These are phyloP conservation scores for Eutrema heterophyllum DNA, from an alignment of 345 rosid genomes.

Conservation along the genomic window DNA sequence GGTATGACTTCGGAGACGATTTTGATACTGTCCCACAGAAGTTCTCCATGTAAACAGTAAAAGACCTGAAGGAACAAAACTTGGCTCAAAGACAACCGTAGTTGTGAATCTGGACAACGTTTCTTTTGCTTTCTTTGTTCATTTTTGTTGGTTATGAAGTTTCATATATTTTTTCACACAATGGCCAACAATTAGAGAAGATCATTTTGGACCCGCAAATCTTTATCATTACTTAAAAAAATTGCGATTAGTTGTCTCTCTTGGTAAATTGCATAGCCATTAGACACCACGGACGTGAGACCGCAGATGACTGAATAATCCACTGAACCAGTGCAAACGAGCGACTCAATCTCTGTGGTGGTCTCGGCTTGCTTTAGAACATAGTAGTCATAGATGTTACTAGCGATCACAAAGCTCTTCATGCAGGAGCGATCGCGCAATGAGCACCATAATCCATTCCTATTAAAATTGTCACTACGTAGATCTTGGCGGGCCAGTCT, in stretches of 20 bases:
- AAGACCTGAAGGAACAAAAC: neutral
- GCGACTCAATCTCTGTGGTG: too few species aligned
- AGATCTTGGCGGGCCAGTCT: too few species aligned
- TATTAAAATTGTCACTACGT: too few species aligned
- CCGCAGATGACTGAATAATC: too few species aligned
- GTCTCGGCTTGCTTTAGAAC: too few species aligned
- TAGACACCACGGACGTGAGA: too few species aligned
- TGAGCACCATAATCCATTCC: too few species aligned
- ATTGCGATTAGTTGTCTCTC: neutral
- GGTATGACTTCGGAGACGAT: conserved; percentile 86
- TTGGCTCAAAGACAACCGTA: conserved; percentile 1
- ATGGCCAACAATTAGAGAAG: conserved; percentile 13
- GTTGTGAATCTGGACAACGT: conserved; percentile 3
- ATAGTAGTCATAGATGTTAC: too few species aligned
- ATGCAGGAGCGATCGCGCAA: too few species aligned
- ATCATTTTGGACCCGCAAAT: neutral
- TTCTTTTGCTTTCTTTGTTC: neutral
- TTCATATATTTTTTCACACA: conserved; percentile 7
- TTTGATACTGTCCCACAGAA: conserved; percentile 84
- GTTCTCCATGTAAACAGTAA: conserved; percentile 52
- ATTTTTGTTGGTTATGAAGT: conserved; percentile 10
- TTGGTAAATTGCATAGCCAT: neutral
- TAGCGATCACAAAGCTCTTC: too few species aligned
- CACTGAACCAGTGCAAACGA: too few species aligned
- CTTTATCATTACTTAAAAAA: neutral